These are phyloP conservation scores for Cystobasidiaceae sp. DNA, from an alignment of 1,284 basidiomycete species.

Conservation along the genomic window DNA sequence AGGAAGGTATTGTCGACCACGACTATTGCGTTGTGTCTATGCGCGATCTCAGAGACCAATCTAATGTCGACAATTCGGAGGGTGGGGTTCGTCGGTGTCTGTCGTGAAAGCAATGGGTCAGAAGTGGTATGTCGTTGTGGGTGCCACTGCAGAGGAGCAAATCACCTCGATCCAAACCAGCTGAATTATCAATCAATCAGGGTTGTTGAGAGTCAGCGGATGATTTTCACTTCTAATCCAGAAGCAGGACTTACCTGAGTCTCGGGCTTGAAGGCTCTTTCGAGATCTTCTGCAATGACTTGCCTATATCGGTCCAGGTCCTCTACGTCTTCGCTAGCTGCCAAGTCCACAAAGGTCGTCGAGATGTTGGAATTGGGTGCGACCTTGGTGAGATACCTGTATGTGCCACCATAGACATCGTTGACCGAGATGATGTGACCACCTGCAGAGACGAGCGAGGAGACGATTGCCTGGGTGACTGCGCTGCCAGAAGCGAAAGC, in stretches of 20 bases:
- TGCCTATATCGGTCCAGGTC: conserved; percentile 26
- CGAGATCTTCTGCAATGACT: conserved; percentile 59
- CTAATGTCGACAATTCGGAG: conserved; percentile 76
- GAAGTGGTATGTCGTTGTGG: too few relatives aligned
- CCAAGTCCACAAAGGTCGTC: conserved; percentile 76
- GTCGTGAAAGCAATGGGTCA: too few relatives aligned
- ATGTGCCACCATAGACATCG: conserved; percentile 77
- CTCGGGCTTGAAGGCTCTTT: conserved; percentile 61
- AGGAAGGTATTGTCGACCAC: conserved; percentile 61
- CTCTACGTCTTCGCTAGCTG: conserved; percentile 33
- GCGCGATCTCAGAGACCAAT: conserved; percentile 59
- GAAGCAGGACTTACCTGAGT: conserved; percentile 62
- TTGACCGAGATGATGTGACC: conserved; percentile 82
- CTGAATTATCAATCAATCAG: too few relatives aligned
- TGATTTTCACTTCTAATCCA: not conserved
- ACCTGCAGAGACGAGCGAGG: conserved; percentile 60
- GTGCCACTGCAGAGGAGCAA: too few relatives aligned
- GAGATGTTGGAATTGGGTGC: conserved; percentile 65
- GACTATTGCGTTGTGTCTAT: conserved; percentile 60
- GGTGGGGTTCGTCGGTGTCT: conserved; percentile 91
- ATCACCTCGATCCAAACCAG: too few relatives aligned
- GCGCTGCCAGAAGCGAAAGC: conserved; percentile 83
- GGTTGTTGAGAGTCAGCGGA: too few relatives aligned
- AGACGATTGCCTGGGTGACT: conserved; percentile 75
- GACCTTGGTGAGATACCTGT: conserved; percentile 64